Base-by-base conservation (phyloP, 2,329 filamentous ascomycete genomes). In the Xylaria sp. region DNA sequence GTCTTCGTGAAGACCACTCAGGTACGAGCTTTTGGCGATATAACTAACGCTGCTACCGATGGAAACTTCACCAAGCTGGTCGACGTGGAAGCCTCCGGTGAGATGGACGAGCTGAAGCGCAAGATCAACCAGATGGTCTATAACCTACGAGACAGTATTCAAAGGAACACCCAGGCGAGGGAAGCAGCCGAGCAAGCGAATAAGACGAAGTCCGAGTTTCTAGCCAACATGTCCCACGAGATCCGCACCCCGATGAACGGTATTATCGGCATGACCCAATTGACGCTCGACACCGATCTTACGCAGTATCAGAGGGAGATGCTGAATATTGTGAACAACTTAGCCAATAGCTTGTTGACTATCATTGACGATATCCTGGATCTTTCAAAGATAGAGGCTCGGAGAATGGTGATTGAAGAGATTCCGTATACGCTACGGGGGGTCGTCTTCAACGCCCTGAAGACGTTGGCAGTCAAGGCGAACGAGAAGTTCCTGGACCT, bases 61-160 rank as follows among this genome's bases (percentile, higher is more conserved):
- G 94, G 94, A 60, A 93, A 99, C 73, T 97, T 97, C 72, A 96
- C 91, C 20, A 96, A 97, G 71, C 86, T 95, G 53, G 93, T 99
- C 71, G 96, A 94, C 44, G 93, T 99, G 17, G 92, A 97, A 72
- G 94, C 94, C 18, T 97, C 93, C 11, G 94, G 94, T 60, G 94
- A 99, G 74, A 97, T 99, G 94, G 94, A 97, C 74, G 93, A 97
- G 73, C 81, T 99, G 65, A 99, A 99, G 76, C 87, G 92, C 67
- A 97, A 97, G 80, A 97, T 99, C 82, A 99, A 97, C 72, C 91
- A 95, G 77, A 99, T 99, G 94, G 92, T 97, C 48, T 94, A 90
- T 70, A 96, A 96, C 70, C 77, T 99, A 59, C 82, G 93, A 63
- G 94, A 97, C 74, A 95, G 90, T 80, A 97, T 99, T 63, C 92